Conservation (phyloP, 179 eudicot genomes). For the Carnegiea gigantea region DNA sequence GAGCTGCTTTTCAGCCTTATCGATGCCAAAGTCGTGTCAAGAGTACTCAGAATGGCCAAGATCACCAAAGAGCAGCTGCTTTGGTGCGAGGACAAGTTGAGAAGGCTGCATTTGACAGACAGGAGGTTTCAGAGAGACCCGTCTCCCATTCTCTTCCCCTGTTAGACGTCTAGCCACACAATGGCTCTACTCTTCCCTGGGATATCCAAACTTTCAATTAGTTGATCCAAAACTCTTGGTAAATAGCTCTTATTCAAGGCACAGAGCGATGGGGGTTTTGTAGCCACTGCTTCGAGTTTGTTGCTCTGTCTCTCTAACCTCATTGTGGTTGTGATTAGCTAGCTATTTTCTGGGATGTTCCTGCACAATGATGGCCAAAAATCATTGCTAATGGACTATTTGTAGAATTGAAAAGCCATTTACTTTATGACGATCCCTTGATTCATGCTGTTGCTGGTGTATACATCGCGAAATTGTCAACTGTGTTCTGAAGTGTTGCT, state of each 20-base stretch:
- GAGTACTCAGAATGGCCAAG: slow-evolving; percentile 65
- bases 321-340: slow-evolving; percentile 23
- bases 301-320: slow-evolving; percentile 17
- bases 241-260: slow-evolving; percentile 19
- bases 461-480: not conserved
- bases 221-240: slow-evolving; percentile 9
- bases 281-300: slow-evolving; percentile 20
- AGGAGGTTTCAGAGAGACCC: slow-evolving; percentile 84
- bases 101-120: slow-evolving; percentile 53
- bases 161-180: slow-evolving; percentile 23
- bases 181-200: not conserved
- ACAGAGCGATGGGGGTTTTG: slow-evolving; percentile 27
- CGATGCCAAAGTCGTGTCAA: slow-evolving; percentile 61
- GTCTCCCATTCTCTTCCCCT: slow-evolving; percentile 84
- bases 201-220: not conserved
- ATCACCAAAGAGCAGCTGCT: slow-evolving; percentile 79
- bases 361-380: slow-evolving; percentile 11
- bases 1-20: slow-evolving; percentile 68
- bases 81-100: slow-evolving; percentile 95
- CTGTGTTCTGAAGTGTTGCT: not conserved
- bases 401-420: slow-evolving; percentile 23
- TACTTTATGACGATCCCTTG: slow-evolving; percentile 12
- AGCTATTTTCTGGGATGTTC: slow-evolving; percentile 11
- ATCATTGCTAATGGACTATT: slow-evolving; percentile 9
- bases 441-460: slow-evolving; percentile 13